These are phyloP conservation scores for Yamadazyma taylorii DNA, from an alignment of 1,139 yeast species.

Conservation along the genomic window DNA sequence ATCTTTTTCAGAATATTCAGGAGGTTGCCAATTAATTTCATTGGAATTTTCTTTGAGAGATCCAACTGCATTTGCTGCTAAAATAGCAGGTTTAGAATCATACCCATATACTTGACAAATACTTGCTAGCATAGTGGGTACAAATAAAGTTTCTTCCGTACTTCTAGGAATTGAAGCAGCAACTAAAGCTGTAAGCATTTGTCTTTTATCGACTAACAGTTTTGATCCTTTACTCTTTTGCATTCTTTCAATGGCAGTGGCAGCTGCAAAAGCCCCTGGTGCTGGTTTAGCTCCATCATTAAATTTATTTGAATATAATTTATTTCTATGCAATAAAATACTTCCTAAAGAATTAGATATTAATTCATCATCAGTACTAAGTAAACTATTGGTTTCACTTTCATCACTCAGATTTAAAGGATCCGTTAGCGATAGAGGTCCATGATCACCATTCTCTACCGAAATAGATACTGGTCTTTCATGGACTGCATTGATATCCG, in stretches of 20 bases:
- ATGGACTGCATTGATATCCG: constrained; percentile 53
- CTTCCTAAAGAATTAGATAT: constrained; percentile 17
- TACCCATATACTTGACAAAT: constrained; percentile 71
- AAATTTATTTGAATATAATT: constrained; percentile 18
- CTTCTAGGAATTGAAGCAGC: constrained; percentile 75
- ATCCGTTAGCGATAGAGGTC: constrained; percentile 31
- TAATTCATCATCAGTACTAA: constrained; percentile 31
- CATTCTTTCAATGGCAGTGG: constrained; percentile 62
- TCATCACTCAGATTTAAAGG: constrained; percentile 49
- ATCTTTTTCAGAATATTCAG: constrained; percentile 10
- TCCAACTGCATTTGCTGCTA: constrained; percentile 70
- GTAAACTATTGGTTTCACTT: constrained; percentile 36
- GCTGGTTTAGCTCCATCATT: constrained; percentile 61
- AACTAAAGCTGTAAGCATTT: constrained; percentile 61
- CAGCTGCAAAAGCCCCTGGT: constrained; percentile 76
- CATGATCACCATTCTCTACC: constrained; percentile 43
- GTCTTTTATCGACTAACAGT: constrained; percentile 37
- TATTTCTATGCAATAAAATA: constrained; percentile 18
- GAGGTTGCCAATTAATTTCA: constrained; percentile 17
- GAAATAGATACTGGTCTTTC: constrained; percentile 62
- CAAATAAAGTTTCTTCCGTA: constrained; percentile 73
- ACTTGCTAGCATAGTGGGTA: constrained; percentile 68
- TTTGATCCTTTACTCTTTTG: constrained; percentile 32
- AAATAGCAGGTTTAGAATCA: constrained; percentile 62
- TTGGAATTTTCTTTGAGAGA: constrained; percentile 53